Conservation (phyloP, 192 early-diverging fungal species). For the Coemansia nantahalensis region DNA sequence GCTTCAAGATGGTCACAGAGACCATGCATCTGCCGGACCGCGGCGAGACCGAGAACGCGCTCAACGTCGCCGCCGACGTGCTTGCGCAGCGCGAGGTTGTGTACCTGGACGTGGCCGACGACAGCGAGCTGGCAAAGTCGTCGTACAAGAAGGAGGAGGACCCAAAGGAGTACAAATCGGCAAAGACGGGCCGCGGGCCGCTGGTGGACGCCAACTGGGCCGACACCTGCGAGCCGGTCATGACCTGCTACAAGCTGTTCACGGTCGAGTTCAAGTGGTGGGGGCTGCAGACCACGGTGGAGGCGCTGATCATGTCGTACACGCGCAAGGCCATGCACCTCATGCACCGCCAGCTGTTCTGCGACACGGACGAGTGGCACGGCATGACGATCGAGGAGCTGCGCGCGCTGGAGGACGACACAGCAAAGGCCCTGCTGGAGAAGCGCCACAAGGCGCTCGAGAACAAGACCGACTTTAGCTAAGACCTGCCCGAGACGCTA, state of each 20-base stretch:
- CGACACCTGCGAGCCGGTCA: constrained; percentile 64
- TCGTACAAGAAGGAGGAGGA: constrained; percentile 65
- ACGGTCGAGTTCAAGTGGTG: constrained; percentile 78
- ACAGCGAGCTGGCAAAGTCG: constrained; percentile 49
- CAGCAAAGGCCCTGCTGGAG: constrained; percentile 60
- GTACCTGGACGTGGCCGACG: constrained; percentile 67
- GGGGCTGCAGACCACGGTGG: constrained; percentile 65
- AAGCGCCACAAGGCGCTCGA: constrained; percentile 43
- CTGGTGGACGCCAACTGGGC: constrained; percentile 58
- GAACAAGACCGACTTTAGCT: constrained; percentile 33
- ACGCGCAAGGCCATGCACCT: constrained; percentile 59
- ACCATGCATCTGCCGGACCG: constrained; percentile 71
- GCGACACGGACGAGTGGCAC: constrained; percentile 72
- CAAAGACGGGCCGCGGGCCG: constrained; percentile 70
- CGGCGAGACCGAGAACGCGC: constrained; percentile 67
- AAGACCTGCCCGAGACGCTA: too few species aligned
- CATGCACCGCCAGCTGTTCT: constrained; percentile 79
- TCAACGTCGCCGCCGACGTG: constrained; percentile 40
- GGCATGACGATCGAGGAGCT: constrained; percentile 75
- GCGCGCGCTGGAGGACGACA: constrained; percentile 63
- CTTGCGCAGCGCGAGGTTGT: constrained; percentile 65
- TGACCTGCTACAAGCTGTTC: constrained; percentile 82
- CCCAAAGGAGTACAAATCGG: constrained; percentile 60
- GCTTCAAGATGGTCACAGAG: constrained; percentile 71
- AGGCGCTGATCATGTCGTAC: constrained; percentile 61